Evolutionary conservation across 2,329 filamentous ascomycete genomes (phyloP).

Genomic region (Calonectria henricotiae): DNA sequence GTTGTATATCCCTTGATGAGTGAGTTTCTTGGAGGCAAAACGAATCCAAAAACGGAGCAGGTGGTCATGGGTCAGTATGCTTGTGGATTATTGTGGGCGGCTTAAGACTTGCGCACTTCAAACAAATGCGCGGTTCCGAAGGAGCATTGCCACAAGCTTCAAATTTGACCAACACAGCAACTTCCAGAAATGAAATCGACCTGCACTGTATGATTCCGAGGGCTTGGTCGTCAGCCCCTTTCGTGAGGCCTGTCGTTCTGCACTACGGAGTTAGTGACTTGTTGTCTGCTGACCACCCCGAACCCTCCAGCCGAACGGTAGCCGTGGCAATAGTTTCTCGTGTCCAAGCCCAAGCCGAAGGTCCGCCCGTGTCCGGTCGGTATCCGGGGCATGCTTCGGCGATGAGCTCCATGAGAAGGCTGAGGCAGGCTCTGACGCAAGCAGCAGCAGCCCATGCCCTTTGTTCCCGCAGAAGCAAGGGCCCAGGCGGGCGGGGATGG

Average conservation of each 20-base stretch:
- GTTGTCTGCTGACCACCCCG: slow-evolving; percentile 28
- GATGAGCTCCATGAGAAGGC: slow-evolving; percentile 41
- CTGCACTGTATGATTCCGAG: slow-evolving; percentile 26
- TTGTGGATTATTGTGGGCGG: slow-evolving; percentile 7
- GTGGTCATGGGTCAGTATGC: slow-evolving; percentile 26
- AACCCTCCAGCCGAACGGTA: slow-evolving; percentile 41
- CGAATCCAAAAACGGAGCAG: slow-evolving; percentile 10
- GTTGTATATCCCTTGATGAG: background rate
- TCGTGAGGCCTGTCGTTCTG: background rate
- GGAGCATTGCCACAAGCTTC: slow-evolving; percentile 23
- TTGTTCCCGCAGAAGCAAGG: slow-evolving; percentile 35
- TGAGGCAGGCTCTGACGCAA: slow-evolving; percentile 48
- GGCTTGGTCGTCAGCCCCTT: background rate
- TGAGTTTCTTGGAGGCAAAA: background rate
- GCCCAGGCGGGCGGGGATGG: slow-evolving; percentile 21
- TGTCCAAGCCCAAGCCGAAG: slow-evolving; percentile 50
- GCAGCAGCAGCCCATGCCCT: slow-evolving; percentile 37
- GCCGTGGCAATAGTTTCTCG: slow-evolving; percentile 42
- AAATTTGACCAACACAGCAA: background rate
- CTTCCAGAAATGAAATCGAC: slow-evolving; percentile 22
- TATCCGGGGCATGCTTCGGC: slow-evolving; percentile 50
- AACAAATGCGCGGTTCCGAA: slow-evolving; percentile 1
- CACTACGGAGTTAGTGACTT: background rate
- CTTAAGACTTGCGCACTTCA: slow-evolving; percentile 1
- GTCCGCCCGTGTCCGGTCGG: slow-evolving; percentile 50